Percentiles rank a stretch among this genome's conserved stretches.
phyloP scores from a whole-genome alignment of 352 stramenopile genomes.

The Thraustochytrium sp. region DNA sequence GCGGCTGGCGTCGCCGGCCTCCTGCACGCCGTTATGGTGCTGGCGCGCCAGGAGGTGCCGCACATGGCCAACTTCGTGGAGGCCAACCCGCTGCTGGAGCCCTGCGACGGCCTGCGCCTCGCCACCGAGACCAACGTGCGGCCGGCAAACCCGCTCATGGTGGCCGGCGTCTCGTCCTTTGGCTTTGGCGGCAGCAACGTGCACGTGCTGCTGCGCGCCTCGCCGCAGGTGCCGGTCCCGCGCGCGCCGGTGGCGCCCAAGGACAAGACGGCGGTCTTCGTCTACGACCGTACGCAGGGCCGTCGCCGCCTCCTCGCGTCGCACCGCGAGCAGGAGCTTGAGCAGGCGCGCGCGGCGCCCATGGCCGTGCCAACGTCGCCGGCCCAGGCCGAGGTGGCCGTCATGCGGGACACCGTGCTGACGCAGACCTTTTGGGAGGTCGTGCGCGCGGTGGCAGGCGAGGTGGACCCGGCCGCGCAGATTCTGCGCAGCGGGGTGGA shows the following conservation, averaged over 20 bases:
- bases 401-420: not conserved
- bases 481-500: conserved; percentile 29
- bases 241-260: not conserved
- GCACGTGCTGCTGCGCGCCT: conserved; percentile 49
- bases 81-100: conserved; percentile 50
- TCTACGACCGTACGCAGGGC: not conserved
- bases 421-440: conserved; percentile 23
- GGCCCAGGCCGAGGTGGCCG: not conserved
- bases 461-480: not conserved
- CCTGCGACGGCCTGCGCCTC: conserved; percentile 26
- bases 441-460: conserved; percentile 4
- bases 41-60: conserved; percentile 46
- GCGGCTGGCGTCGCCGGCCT: conserved; percentile 53
- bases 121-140: conserved; percentile 1
- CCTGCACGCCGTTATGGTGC: conserved; percentile 53
- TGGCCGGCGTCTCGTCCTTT: conserved; percentile 56
- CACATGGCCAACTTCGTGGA: conserved; percentile 49
- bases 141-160: not conserved
- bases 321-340: too few relatives aligned
- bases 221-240: not conserved
- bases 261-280: not conserved
- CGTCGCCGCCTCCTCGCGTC: not conserved
- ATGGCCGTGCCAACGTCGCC: not conserved
- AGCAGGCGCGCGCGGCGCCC: too few relatives aligned
- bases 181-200: conserved; percentile 57